Percentiles rank a stretch among this genome's conserved stretches.
Conservation (phyloP, 768 basidiomycete species). For the Kwoniella dendrophila region DNA sequence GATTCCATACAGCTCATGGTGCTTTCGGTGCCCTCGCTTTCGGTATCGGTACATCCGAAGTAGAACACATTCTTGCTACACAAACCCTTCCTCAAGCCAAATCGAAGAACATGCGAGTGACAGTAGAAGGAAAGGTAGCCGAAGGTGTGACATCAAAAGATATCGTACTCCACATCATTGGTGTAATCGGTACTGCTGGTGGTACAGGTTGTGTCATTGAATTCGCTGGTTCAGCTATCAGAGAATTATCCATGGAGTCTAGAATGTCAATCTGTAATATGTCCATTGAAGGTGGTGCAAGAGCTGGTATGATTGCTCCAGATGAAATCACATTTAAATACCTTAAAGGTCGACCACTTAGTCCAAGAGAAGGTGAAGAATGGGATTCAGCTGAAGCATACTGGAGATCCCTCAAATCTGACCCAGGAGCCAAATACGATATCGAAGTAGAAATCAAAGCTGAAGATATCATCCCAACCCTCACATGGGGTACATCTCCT, state of each 20-base stretch:
- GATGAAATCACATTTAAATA: conserved; percentile 85
- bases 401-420: conserved; percentile 76
- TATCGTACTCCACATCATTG: conserved; percentile 86
- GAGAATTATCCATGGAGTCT: conserved; percentile 83
- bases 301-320: conserved; percentile 90
- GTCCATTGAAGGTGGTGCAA: conserved; percentile 91
- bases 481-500: conserved; percentile 91
- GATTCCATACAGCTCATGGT: conserved; percentile 68
- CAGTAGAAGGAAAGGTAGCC: conserved; percentile 75
- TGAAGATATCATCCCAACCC: conserved; percentile 82
- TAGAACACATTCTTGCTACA: conserved; percentile 90
- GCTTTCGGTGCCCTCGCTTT: conserved; percentile 91
- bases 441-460: conserved; percentile 76
- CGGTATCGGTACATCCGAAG: conserved; percentile 90
- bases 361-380: conserved; percentile 73
- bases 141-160: conserved; percentile 86
- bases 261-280: conserved; percentile 79
- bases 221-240: conserved; percentile 85
- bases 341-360: conserved; percentile 75
- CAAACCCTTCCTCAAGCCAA: conserved; percentile 85
- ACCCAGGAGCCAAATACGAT: conserved; percentile 82
- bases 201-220: conserved; percentile 90
- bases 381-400: conserved; percentile 86
- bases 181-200: conserved; percentile 87
- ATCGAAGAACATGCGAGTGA: conserved; percentile 89